These are phyloP conservation scores for Pholiota conissans DNA, from an alignment of 768 basidiomycete species.

Conservation along the genomic window DNA sequence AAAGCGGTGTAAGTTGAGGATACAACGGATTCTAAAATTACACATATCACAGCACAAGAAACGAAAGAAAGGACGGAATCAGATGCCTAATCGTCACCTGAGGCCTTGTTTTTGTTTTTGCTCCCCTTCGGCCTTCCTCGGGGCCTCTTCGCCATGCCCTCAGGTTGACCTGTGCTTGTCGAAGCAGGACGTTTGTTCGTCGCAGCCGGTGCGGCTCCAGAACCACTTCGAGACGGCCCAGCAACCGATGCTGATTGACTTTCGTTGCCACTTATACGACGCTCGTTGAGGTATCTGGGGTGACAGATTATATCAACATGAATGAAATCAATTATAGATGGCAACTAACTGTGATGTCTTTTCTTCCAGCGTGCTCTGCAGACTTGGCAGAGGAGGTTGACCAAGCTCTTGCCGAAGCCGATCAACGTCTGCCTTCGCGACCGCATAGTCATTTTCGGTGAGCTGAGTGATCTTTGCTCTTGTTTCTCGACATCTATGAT, in stretches of 20 bases:
- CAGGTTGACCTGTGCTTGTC: constrained; percentile 14
- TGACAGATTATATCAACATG: constrained; percentile 7
- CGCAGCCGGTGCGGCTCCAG: constrained; percentile 9
- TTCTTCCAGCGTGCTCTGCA: constrained; percentile 76
- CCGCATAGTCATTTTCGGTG: constrained; percentile 75
- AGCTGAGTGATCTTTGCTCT: constrained; percentile 64
- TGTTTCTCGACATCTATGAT: constrained; percentile 61
- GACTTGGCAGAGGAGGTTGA: constrained; percentile 67
- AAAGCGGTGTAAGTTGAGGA: background rate
- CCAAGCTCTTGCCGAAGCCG: constrained; percentile 74
- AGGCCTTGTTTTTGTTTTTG: constrained; percentile 46
- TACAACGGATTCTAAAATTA: background rate
- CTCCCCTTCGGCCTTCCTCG: constrained; percentile 72
- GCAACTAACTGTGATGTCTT: constrained; percentile 52
- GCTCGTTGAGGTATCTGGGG: constrained; percentile 64
- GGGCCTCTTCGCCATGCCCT: constrained; percentile 46
- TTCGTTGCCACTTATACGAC: constrained; percentile 54
- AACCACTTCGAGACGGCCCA: constrained; percentile 6
- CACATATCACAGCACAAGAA: background rate
- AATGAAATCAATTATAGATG: constrained; percentile 3
- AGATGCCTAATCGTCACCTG: constrained; percentile 5
- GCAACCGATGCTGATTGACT: constrained; percentile 16
- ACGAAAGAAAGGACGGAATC: background rate
- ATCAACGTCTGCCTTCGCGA: constrained; percentile 77
- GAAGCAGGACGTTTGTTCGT: constrained; percentile 29